Conservation (phyloP, 768 basidiomycete genomes). For the Tylopilus balloui region DNA sequence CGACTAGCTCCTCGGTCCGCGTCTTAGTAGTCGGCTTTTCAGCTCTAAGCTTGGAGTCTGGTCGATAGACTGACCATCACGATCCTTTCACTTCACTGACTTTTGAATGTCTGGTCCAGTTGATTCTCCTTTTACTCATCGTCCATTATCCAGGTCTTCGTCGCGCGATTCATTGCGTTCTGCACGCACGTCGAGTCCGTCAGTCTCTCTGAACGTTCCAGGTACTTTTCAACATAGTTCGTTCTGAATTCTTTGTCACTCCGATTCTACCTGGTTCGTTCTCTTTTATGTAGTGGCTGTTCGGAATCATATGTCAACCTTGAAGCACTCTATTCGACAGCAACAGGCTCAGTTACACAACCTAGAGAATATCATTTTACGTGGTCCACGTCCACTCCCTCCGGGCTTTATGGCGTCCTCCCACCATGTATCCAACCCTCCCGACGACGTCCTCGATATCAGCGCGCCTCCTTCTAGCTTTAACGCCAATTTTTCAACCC, state of each 20-base stretch:
- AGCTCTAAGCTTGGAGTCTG: conserved; percentile 7
- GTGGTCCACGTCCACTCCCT: conserved; percentile 59
- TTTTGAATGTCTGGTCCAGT: conserved; percentile 35
- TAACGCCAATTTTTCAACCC: conserved; percentile 33
- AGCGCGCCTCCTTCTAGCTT: conserved; percentile 32
- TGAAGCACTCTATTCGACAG: conserved; percentile 79
- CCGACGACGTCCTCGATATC: conserved; percentile 34
- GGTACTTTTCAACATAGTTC: conserved; percentile 42
- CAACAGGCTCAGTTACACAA: conserved; percentile 74
- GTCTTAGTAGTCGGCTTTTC: conserved; percentile 1
- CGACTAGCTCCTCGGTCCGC: conserved; percentile 9
- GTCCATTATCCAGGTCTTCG: conserved; percentile 43
- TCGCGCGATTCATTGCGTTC: conserved; percentile 48
- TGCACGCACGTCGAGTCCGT: conserved; percentile 51
- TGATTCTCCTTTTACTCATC: conserved; percentile 31
- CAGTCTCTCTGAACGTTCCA: conserved; percentile 55
- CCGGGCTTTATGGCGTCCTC: conserved; percentile 37
- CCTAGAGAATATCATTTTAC: conserved; percentile 65
- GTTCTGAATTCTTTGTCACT: conserved; percentile 22
- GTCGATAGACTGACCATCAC: conserved; percentile 22
- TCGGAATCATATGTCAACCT: conserved; percentile 72
- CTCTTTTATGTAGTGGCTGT: conserved; percentile 53
- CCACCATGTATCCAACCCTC: conserved; percentile 35
- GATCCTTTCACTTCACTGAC: conserved; percentile 22
- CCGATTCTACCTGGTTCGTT: conserved; percentile 24